A percentile compares a stretch with the other conserved stretches of the same genome.
These are phyloP conservation scores for Huntiella savannae DNA, from an alignment of 2,329 filamentous ascomycete genomes.

Conservation along the genomic window DNA sequence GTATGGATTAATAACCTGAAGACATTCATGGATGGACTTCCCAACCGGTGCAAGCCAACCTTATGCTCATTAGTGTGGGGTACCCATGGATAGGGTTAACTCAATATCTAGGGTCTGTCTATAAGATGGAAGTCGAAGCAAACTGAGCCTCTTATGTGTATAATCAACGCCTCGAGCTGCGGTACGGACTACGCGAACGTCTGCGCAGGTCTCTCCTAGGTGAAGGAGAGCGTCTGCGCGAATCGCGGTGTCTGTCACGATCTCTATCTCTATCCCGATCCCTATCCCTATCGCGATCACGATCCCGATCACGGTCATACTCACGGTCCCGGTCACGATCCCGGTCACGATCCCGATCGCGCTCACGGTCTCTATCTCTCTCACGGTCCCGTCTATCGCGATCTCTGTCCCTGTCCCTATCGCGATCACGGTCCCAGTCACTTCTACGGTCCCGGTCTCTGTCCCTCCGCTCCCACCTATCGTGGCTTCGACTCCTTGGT, in stretches of 20 bases:
- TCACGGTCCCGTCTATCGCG: slow-evolving; percentile 17
- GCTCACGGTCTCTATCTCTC: slow-evolving; percentile 16
- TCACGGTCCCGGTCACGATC: slow-evolving; percentile 12
- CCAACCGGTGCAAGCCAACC: too few relatives aligned
- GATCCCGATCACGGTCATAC: slow-evolving; percentile 14
- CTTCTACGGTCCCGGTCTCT: slow-evolving; percentile 19
- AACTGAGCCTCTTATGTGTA: too few relatives aligned
- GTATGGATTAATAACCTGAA: too few relatives aligned
- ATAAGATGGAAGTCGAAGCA: too few relatives aligned
- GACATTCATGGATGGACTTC: too few relatives aligned
- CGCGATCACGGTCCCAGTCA: slow-evolving; percentile 16
- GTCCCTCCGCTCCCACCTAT: slow-evolving; percentile 16
- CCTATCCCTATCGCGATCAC: slow-evolving; percentile 15
- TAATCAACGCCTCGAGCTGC: too few relatives aligned
- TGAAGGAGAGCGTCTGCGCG: too few relatives aligned
- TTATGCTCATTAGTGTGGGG: too few relatives aligned
- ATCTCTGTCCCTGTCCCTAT: slow-evolving; percentile 15
- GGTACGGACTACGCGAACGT: too few relatives aligned
- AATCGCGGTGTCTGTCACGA: slow-evolving; percentile 12
- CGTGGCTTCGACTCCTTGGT: slow-evolving; percentile 16
- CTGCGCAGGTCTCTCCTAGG: too few relatives aligned
- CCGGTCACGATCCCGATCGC: slow-evolving; percentile 15
- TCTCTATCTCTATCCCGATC: slow-evolving; percentile 15
- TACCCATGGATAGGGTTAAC: too few relatives aligned
- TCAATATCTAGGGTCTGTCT: too few relatives aligned